A percentile compares a stretch with the other conserved stretches of the same genome.
Evolutionary conservation across 176 grass and related monocot species (phyloP).

Genomic region (Neostapfia colusana): DNA sequence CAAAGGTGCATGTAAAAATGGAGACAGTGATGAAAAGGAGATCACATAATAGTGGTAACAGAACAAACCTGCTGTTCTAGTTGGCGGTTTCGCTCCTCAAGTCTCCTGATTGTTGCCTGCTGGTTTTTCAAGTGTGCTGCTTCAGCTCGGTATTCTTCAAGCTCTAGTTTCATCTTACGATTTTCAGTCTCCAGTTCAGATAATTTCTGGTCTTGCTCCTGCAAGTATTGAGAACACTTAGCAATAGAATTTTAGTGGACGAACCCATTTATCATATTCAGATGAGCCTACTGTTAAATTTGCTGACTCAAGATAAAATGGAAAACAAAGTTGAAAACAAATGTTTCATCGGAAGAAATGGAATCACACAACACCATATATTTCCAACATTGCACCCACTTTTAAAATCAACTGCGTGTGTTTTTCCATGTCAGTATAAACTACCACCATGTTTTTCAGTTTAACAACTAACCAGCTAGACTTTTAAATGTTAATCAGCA

Average conservation of each 20-base stretch:
- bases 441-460: conserved; percentile 18
- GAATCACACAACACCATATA: no score
- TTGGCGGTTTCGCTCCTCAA: conserved; percentile 96
- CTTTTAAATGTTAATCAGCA: conserved; percentile 15
- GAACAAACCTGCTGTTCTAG: conserved; percentile 90
- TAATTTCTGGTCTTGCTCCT: conserved; percentile 99
- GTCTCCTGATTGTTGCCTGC: conserved; percentile 95
- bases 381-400: no score
- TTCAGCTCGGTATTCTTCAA: conserved; percentile 95
- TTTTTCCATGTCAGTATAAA: background rate
- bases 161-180: conserved; percentile 98
- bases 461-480: conserved; percentile 7
- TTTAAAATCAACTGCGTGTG: background rate
- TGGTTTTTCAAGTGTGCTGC: conserved; percentile 93
- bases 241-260: conserved; percentile 8
- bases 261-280: conserved; percentile 7
- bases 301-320: no score
- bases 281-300: background rate
- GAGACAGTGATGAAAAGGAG: conserved; percentile 8
- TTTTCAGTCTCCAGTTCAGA: conserved; percentile 95
- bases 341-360: no score
- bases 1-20: background rate
- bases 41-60: background rate
- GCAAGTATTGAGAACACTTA: conserved; percentile 33
- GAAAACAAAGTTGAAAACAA: no score